Conservation (phyloP, 139 green algal genomes). For the Tetraselmis striata region DNA sequence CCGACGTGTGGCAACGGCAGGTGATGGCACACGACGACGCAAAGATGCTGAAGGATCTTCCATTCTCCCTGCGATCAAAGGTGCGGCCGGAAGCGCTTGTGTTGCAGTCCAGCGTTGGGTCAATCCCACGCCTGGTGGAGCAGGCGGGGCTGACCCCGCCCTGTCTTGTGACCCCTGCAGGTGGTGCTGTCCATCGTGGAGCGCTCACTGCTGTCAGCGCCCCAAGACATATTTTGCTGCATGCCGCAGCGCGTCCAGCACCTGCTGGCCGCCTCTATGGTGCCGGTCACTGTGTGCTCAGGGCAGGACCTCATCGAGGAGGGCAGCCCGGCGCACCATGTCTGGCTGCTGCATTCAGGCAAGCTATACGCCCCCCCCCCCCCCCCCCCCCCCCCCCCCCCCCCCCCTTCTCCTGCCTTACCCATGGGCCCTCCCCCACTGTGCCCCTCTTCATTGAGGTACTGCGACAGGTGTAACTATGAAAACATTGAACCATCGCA, state of each 20-base stretch:
- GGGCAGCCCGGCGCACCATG: not conserved
- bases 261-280: not conserved
- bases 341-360: not conserved
- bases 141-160: no score
- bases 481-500: no score
- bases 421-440: no score
- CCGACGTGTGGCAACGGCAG: not conserved
- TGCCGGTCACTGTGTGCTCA: not conserved
- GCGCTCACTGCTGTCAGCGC: not conserved
- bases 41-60: not conserved
- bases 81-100: no score
- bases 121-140: no score
- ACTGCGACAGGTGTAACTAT: no score
- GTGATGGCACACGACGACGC: not conserved
- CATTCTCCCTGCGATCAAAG: not conserved
- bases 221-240: not conserved
- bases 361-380: not conserved
- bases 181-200: not conserved
- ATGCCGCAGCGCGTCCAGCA: not conserved
- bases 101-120: no score
- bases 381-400: no score
- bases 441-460: no score
- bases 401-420: no score
- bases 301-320: not conserved
- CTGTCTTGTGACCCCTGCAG: no score